Conservation (phyloP, 192 early-diverging fungal species). For the Rhizophagus clarus region DNA sequence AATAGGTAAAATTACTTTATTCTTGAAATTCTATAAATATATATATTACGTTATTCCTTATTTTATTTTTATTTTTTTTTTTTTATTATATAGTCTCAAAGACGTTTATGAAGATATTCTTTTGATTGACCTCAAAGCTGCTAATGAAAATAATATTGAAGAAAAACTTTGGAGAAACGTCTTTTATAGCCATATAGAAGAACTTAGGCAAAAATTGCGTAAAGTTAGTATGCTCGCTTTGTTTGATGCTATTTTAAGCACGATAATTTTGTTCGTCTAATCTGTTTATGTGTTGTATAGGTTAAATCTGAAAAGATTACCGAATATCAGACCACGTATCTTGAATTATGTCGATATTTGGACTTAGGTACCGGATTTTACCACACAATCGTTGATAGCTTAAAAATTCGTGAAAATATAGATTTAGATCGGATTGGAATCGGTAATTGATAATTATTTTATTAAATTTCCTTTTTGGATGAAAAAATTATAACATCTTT, state of each 20-base stretch:
- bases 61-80: neutral
- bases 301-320: constrained; percentile 35
- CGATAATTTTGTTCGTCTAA: neutral
- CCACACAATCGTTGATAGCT: constrained; percentile 47
- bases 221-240: constrained; percentile 38
- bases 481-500: neutral
- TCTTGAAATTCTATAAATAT: neutral
- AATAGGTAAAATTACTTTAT: constrained; percentile 14
- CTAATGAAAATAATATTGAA: constrained; percentile 53
- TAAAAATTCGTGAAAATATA: constrained; percentile 50
- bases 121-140: constrained; percentile 47
- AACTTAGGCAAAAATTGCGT: constrained; percentile 49
- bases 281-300: constrained; percentile 2
- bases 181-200: constrained; percentile 58
- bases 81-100: constrained; percentile 44
- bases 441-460: constrained; percentile 26
- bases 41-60: neutral
- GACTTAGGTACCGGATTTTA: constrained; percentile 59
- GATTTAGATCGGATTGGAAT: constrained; percentile 54
- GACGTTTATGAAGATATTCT: constrained; percentile 50
- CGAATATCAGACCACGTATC: constrained; percentile 38
- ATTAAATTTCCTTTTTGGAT: neutral
- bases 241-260: neutral
- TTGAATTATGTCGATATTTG: constrained; percentile 47
- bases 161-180: constrained; percentile 61